These are phyloP conservation scores for Trichoderma endophyticum DNA, from an alignment of 2,329 filamentous ascomycete species.

Conservation along the genomic window DNA sequence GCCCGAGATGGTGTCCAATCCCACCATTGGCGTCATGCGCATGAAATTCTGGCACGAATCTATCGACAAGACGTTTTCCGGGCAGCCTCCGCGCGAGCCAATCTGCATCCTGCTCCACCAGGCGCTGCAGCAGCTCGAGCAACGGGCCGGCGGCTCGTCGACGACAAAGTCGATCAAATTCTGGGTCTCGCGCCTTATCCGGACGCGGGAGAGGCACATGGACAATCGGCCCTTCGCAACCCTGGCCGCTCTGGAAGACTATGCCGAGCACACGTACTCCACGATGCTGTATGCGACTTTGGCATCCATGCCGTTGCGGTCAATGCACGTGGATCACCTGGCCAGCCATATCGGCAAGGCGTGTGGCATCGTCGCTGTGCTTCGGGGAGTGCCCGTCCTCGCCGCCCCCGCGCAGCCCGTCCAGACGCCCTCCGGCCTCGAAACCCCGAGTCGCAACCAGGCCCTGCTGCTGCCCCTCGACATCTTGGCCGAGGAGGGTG, in stretches of 20 bases:
- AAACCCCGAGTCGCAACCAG: conserved; percentile 40
- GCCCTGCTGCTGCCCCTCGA: conserved; percentile 79
- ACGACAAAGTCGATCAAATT: conserved; percentile 58
- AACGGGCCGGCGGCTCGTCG: conserved; percentile 38
- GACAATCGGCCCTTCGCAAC: conserved; percentile 77
- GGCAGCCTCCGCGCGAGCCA: conserved; percentile 81
- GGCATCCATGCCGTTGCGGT: conserved; percentile 73
- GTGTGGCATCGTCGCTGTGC: conserved; percentile 77
- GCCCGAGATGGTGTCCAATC: conserved; percentile 83
- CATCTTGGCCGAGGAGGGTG: conserved; percentile 75
- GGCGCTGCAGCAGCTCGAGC: conserved; percentile 62
- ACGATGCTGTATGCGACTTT: conserved; percentile 87
- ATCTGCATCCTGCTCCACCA: conserved; percentile 80
- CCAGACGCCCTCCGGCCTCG: conserved; percentile 40
- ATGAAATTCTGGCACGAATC: conserved; percentile 95
- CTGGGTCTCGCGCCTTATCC: conserved; percentile 75
- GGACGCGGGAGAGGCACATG: conserved; percentile 76
- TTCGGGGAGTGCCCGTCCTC: conserved; percentile 86
- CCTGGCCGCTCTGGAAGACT: conserved; percentile 73
- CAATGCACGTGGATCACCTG: conserved; percentile 84
- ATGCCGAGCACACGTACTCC: conserved; percentile 92
- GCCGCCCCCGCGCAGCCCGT: conserved; percentile 63
- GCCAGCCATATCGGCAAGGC: conserved; percentile 96
- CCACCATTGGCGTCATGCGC: conserved; percentile 82
- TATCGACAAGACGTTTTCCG: conserved; percentile 72